Evolutionary conservation across 306 rosid species (phyloP).

Genomic region (Pyrus bretschneideri): DNA sequence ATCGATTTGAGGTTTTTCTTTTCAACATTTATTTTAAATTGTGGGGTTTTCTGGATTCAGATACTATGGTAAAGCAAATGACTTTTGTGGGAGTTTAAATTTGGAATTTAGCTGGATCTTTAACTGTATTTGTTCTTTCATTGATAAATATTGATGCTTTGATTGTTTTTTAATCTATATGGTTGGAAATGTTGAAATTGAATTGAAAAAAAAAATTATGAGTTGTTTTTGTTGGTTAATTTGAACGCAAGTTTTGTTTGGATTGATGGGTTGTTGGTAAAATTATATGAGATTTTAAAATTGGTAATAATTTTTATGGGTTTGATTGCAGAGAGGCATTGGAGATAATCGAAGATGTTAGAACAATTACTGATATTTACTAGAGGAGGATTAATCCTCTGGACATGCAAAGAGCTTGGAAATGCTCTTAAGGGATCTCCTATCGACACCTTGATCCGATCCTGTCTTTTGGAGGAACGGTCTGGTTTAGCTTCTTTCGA

Average conservation of each 20-base stretch:
- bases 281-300: not conserved
- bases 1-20: not conserved
- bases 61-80: not conserved
- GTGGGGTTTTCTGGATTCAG: not conserved
- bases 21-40: not conserved
- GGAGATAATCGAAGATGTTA: slow-evolving; percentile 43
- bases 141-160: not conserved
- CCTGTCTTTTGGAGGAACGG: slow-evolving; percentile 91
- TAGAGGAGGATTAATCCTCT: slow-evolving; percentile 85
- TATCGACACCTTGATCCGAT: slow-evolving; percentile 81
- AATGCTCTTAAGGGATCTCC: slow-evolving; percentile 89
- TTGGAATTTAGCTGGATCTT: not conserved
- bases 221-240: not conserved
- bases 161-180: not conserved
- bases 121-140: not conserved
- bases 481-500: slow-evolving; percentile 76
- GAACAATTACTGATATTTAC: slow-evolving; percentile 89
- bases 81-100: not conserved
- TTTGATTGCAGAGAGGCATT: slow-evolving; percentile 31
- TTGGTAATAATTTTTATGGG: not conserved
- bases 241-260: not conserved
- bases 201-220: not conserved
- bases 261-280: not conserved
- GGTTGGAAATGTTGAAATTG: not conserved
- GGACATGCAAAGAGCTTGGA: slow-evolving; percentile 82